A percentile compares a stretch with the other conserved stretches of the same genome.
Conservation (phyloP, 2,329 filamentous ascomycete genomes). For the Sporothrix mexicana region DNA sequence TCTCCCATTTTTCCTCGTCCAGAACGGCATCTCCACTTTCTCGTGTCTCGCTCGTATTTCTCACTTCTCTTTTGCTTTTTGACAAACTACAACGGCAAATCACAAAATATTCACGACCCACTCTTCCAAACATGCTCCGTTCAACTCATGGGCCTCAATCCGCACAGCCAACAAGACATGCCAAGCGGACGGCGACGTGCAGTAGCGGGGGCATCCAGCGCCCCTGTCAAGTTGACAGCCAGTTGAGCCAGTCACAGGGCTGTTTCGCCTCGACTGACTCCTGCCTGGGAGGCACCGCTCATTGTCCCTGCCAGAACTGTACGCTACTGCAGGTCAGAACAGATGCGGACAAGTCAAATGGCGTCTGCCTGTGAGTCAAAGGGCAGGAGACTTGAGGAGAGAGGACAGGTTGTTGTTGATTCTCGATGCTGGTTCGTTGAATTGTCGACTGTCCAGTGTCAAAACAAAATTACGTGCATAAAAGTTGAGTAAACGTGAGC, state of each 20-base stretch:
- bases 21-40: background rate
- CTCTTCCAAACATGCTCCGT: background rate
- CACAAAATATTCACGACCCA: background rate
- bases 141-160: slow-evolving; percentile 20
- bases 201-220: slow-evolving; percentile 13
- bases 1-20: background rate
- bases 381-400: background rate
- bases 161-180: background rate
- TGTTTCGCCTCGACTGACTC: background rate
- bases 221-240: too few species aligned
- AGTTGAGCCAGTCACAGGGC: background rate
- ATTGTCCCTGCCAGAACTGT: too few species aligned
- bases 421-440: slow-evolving; percentile 1
- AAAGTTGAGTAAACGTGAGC: background rate
- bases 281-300: slow-evolving; percentile 8
- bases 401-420: background rate
- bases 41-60: background rate
- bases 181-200: slow-evolving; percentile 14
- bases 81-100: background rate
- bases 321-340: slow-evolving; percentile 25
- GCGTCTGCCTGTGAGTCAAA: slow-evolving; percentile 27
- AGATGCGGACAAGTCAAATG: background rate
- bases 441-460: background rate
- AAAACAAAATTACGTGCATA: background rate
- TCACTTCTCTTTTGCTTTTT: background rate